These are phyloP conservation scores for Brettanomyces bruxellensis DNA, from an alignment of 805 yeast species.

Conservation along the genomic window DNA sequence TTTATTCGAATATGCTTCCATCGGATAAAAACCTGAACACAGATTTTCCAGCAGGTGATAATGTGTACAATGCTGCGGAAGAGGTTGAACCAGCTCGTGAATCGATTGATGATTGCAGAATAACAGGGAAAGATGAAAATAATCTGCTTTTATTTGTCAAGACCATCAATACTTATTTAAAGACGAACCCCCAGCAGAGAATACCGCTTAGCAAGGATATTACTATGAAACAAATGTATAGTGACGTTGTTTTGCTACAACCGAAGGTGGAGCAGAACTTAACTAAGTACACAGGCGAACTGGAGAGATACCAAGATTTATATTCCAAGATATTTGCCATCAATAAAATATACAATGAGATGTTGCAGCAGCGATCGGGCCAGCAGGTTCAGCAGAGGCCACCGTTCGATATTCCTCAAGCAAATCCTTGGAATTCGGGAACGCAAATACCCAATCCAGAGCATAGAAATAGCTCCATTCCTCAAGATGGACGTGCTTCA, in stretches of 20 bases:
- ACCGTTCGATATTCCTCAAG: neutral
- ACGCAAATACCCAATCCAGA: neutral
- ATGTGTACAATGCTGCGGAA: no score
- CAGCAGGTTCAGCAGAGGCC: neutral
- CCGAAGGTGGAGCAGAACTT: conserved; percentile 63
- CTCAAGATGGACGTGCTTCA: no score
- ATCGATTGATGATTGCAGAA: neutral
- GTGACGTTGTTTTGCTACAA: conserved; percentile 48
- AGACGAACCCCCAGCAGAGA: conserved; percentile 28
- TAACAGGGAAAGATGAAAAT: conserved; percentile 55
- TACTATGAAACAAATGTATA: conserved; percentile 29
- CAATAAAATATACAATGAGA: conserved; percentile 64
- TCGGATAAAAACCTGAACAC: neutral
- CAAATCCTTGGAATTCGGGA: neutral
- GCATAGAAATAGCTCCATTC: no score
- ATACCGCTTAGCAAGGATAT: conserved; percentile 12
- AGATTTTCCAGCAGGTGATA: neutral
- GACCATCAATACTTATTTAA: conserved; percentile 45
- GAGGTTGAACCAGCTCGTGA: neutral
- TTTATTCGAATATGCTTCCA: conserved; percentile 12
- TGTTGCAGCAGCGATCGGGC: conserved; percentile 38
- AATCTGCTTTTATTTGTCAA: conserved; percentile 61
- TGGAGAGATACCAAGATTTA: conserved; percentile 61
- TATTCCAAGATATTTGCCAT: conserved; percentile 73
- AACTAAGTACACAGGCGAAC: conserved; percentile 46